Evolutionary conservation across 2,329 filamentous ascomycete genomes (phyloP), one percentile per base, ranked within the genome.

Genomic region (Whalleya microplaca): DNA sequence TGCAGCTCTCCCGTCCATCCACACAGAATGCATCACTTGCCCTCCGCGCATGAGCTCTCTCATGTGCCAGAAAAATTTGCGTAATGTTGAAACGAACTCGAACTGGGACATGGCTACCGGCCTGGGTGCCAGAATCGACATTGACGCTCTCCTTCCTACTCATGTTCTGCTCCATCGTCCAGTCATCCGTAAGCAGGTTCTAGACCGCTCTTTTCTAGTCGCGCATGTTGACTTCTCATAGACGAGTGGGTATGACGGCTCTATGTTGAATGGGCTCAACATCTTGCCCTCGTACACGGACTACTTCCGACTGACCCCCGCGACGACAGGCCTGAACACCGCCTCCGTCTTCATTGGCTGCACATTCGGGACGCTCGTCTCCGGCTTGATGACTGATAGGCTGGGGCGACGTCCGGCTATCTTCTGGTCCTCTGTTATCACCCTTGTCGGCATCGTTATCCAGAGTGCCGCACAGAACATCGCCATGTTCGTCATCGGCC

Each of bases 231-330:
- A 18, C 46, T 46, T 14, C 18, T 41, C 21, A 67, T 64, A 58
- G 63, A 66, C 60, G 5, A 51, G 52, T 8, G 73, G 76, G 21
- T 78, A 79, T 50, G 78, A 82, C 54, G 76, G 76, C 2, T 82
- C 78, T 2, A 80, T 84, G 72, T 73, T 84, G 69, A 84, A 84
- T 56, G 81, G 80, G 0, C 73, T 86, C 21, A 82, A 84, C 55
- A 84, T 86, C 55, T 66, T 86, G 16, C 81, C 82, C 0, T 78
- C 76, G 0, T 86, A 85, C 65, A 78, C 75, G 0, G 74, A 82
- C 40, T 85, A 85, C 66, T 85, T 86, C 70, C 62, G 76, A 3
- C 76, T 85, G 7, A 84, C 71, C n/a, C 67, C 78, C 0, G 77
- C 79, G 0, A 83, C 81, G 0, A 80, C 75, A 0, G 81, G 79